phyloP scores from a whole-genome alignment of 805 yeast species.

The Kazachstania martiniae region DNA sequence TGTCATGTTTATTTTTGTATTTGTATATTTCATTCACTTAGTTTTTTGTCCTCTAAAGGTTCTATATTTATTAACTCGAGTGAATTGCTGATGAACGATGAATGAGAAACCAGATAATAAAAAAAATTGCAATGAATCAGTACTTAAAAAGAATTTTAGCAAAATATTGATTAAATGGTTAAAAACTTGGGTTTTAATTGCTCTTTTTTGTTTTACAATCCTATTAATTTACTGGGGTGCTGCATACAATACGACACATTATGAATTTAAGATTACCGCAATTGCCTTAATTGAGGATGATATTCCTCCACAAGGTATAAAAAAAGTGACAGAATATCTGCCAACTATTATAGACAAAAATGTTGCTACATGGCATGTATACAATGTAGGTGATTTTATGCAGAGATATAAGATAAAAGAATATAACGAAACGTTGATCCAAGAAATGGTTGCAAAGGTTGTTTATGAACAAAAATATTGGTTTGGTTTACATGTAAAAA shows the following conservation, averaged over 20 bases:
- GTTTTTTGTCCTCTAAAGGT: too few species aligned
- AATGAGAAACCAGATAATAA: too few species aligned
- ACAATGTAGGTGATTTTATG: constrained; percentile 18
- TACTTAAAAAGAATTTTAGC: too few species aligned
- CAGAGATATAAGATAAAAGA: constrained; percentile 9
- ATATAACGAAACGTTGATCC: constrained; percentile 30
- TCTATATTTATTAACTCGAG: too few species aligned
- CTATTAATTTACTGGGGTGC: constrained; percentile 32
- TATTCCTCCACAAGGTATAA: not conserved
- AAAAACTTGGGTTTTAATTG: too few species aligned
- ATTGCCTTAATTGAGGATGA: constrained; percentile 29
- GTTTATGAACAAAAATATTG: constrained; percentile 52
- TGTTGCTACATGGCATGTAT: constrained; percentile 25
- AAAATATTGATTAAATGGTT: too few species aligned
- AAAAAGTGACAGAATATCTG: not conserved
- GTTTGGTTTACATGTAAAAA: constrained; percentile 45
- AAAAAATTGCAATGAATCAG: too few species aligned
- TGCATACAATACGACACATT: constrained; percentile 19
- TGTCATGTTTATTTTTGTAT: too few species aligned
- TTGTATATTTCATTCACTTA: too few species aligned
- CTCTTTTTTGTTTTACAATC: constrained; percentile 15
- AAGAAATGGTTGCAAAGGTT: too few species aligned
- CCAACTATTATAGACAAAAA: constrained; percentile 11
- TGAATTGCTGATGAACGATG: too few species aligned
- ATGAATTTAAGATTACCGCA: constrained; percentile 19